phyloP scores from a whole-genome alignment of 83 land plant species.

The Picea abies region DNA sequence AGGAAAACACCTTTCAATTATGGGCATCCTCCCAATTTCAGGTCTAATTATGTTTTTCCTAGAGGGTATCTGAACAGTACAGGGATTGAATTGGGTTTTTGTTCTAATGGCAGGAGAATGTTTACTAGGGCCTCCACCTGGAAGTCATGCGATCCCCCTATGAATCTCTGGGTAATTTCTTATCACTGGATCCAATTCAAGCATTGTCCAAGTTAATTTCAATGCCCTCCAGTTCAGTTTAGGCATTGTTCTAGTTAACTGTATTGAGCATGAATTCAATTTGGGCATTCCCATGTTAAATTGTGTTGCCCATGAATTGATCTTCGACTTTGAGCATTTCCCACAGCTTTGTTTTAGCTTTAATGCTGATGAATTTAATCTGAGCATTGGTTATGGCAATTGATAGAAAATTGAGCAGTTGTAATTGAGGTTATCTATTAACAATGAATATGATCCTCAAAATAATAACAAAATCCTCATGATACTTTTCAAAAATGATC shows the following conservation, averaged over 20 bases:
- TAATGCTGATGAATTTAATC: background rate
- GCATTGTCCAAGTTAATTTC: background rate
- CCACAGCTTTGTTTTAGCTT: background rate
- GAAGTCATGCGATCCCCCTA: conserved; percentile 57
- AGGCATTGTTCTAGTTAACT: background rate
- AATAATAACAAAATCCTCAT: too few species aligned
- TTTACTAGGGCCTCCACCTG: conserved; percentile 42
- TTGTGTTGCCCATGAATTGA: background rate
- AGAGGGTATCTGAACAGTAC: background rate
- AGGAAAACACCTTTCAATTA: background rate
- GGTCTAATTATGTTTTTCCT: background rate
- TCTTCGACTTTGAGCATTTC: background rate
- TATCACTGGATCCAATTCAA: too few species aligned
- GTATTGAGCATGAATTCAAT: background rate
- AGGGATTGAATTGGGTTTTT: background rate
- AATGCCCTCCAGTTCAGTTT: background rate
- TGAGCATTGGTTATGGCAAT: background rate
- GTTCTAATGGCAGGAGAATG: conserved; percentile 7
- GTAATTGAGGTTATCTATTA: background rate
- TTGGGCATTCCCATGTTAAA: background rate
- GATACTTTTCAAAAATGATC: too few species aligned
- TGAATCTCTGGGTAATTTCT: conserved; percentile 61
- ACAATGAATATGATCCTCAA: too few species aligned
- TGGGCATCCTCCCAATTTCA: background rate
- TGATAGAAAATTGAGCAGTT: background rate